phyloP scores from a whole-genome alignment of 2,329 filamentous ascomycete species.

The Diatrype stigma region DNA sequence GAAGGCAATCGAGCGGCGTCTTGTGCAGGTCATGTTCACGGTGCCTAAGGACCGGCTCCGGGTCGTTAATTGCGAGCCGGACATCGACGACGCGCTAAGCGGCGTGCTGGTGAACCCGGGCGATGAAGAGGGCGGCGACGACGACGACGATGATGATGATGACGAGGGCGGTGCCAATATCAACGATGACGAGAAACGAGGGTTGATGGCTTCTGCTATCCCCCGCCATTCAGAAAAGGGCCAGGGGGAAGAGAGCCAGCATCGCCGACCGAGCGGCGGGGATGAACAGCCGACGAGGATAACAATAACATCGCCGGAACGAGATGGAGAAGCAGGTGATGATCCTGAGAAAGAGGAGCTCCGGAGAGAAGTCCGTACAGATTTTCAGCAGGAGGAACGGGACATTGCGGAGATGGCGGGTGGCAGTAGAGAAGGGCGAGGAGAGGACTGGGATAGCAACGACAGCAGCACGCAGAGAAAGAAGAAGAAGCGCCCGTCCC shows the following conservation, averaged over 20 bases:
- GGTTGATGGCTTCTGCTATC: too few relatives aligned
- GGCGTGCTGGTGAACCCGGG: slow-evolving; percentile 41
- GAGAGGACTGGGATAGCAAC: not conserved
- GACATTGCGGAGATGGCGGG: not conserved
- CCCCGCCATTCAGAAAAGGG: not conserved
- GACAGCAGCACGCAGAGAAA: not conserved
- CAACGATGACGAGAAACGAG: too few relatives aligned
- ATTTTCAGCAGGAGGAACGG: not conserved
- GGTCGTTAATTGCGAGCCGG: slow-evolving; percentile 80
- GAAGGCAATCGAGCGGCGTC: slow-evolving; percentile 62
- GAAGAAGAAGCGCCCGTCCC: not conserved
- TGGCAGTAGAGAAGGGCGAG: not conserved
- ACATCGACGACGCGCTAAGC: slow-evolving; percentile 37
- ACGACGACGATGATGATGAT: slow-evolving; percentile 3
- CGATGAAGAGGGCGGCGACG: slow-evolving; percentile 14
- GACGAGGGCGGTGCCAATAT: not conserved
- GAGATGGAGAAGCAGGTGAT: not conserved
- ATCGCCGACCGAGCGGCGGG: too few relatives aligned
- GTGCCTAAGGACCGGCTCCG: slow-evolving; percentile 81
- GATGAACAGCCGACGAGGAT: too few relatives aligned
- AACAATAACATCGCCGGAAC: not conserved
- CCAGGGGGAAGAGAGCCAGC: not conserved
- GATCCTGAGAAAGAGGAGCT: slow-evolving; percentile 16
- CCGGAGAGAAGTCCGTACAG: slow-evolving; percentile 17
- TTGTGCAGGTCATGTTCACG: slow-evolving; percentile 87